These are phyloP conservation scores for Scedosporium apiospermum DNA, from an alignment of 2,329 filamentous ascomycete genomes.

Conservation along the genomic window DNA sequence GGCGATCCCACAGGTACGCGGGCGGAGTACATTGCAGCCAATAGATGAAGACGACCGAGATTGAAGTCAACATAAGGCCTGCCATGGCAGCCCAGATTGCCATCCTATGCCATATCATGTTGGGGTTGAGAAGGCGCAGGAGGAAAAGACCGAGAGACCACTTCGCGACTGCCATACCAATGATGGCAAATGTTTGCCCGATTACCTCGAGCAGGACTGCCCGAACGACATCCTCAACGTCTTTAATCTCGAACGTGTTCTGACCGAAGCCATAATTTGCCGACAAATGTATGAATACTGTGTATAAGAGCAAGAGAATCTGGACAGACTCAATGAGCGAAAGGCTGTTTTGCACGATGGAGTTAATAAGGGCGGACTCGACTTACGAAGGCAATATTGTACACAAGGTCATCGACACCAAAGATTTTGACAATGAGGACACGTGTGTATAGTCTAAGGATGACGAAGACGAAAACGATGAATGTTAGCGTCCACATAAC, in stretches of 20 bases:
- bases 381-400: slow-evolving; percentile 15
- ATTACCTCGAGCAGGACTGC: slow-evolving; percentile 21
- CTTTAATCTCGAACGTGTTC: slow-evolving; percentile 11
- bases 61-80: slow-evolving; percentile 12
- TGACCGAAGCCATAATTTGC: slow-evolving; percentile 24
- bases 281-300: slow-evolving; percentile 20
- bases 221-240: slow-evolving; percentile 15
- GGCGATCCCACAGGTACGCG: slow-evolving; percentile 13
- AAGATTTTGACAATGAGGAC: slow-evolving; percentile 17
- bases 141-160: slow-evolving; percentile 28
- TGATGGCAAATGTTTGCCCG: slow-evolving; percentile 25
- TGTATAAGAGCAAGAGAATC: slow-evolving; percentile 22
- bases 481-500: slow-evolving; percentile 19
- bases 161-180: slow-evolving; percentile 29
- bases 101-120: slow-evolving; percentile 22
- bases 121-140: slow-evolving; percentile 21
- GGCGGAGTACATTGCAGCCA: slow-evolving; percentile 13
- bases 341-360: not conserved
- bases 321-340: not conserved
- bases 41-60: slow-evolving; percentile 11
- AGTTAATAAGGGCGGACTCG: not conserved
- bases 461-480: slow-evolving; percentile 19
- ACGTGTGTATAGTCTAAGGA: slow-evolving; percentile 26
- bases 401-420: slow-evolving; percentile 25
- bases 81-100: slow-evolving; percentile 22